Percentiles rank a stretch among this genome's conserved stretches.
Conservation (phyloP, 1,284 basidiomycete genomes). For the Phylloboletellus chloephorus region DNA sequence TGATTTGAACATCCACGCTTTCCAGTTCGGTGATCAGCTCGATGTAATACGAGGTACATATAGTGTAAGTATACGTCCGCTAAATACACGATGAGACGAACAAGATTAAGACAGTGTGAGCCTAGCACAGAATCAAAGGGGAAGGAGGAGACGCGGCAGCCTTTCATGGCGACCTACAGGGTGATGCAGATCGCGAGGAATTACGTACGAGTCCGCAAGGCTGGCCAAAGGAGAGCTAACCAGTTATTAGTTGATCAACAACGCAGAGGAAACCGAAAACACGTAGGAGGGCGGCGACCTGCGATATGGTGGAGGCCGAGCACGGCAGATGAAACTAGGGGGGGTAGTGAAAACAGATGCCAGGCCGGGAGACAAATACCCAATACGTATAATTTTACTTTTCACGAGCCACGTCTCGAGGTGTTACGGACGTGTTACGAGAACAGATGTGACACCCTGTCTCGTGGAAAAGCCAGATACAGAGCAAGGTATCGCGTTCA, state of each 20-base stretch:
- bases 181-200: constrained; percentile 14
- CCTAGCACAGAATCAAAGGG: constrained; percentile 7
- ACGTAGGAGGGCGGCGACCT: constrained; percentile 22
- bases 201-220: constrained; percentile 13
- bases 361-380: constrained; percentile 15
- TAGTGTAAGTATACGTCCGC: constrained; percentile 22
- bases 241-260: constrained; percentile 6
- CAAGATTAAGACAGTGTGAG: constrained; percentile 22
- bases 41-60: constrained; percentile 22
- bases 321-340: constrained; percentile 14
- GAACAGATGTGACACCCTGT: background rate
- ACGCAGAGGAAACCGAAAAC: constrained; percentile 7
- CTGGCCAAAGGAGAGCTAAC: constrained; percentile 4
- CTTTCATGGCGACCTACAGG: constrained; percentile 14
- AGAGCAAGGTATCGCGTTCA: constrained; percentile 12
- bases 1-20: too few relatives aligned
- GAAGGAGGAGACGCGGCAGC: constrained; percentile 1
- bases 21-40: constrained; percentile 5
- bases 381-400: constrained; percentile 38
- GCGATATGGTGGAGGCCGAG: constrained; percentile 33
- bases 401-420: constrained; percentile 12
- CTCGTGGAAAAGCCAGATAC: background rate
- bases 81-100: constrained; percentile 9
- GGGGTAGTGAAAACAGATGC: constrained; percentile 7
- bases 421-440: background rate